Evolutionary conservation across 257 asterid species (phyloP), one percentile per base, ranked within the genome.

Genomic region (Solanum ossicruentum): DNA sequence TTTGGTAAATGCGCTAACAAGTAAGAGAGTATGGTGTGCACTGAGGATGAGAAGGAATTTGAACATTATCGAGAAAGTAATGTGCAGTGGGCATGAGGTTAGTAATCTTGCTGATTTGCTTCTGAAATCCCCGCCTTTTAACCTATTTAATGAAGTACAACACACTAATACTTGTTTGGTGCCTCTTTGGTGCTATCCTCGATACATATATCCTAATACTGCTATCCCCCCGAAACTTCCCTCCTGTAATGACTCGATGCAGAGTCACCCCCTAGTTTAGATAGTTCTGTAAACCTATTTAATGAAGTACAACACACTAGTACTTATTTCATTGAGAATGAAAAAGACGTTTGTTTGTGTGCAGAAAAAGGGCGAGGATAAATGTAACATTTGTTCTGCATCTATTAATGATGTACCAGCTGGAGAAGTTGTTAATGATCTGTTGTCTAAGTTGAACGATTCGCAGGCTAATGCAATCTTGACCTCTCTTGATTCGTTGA

Each of bases 1-100:
- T 86, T 58, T 93, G 90, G 78, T 21, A 61, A 92, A 92, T 78
- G 17, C 88, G 13, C 57, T 86, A 1, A 84, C 98, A 1, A 71
- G 89, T 10, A 87, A 85, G 84, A 85, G 95, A 57, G 89, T 92
- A 55, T 91, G 98, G 98, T 81, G 79, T 49, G 93, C 91, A 0
- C 21, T 93, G 81, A 56, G 58, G 36, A 89, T 85, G 93, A 86
- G 86, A 1, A 82, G 26, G 18, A 92, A 91, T 83, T 73, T 88
- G n/a, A 54, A 26, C 12, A 81, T 92, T 45, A 78, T 94, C 12
- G 61, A 79, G 80, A 90, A 83, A 41, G 85, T 91, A 55, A 81
- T 94, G 49, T 41, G 83, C 84, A 45, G 55, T 28, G 73, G 69
- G 63, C 71, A 58, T 60, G 43, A 70, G 95, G 97, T 93, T 86